phyloP scores from a whole-genome alignment of 192 early-diverging fungal genomes.

The Backusella sp. region DNA sequence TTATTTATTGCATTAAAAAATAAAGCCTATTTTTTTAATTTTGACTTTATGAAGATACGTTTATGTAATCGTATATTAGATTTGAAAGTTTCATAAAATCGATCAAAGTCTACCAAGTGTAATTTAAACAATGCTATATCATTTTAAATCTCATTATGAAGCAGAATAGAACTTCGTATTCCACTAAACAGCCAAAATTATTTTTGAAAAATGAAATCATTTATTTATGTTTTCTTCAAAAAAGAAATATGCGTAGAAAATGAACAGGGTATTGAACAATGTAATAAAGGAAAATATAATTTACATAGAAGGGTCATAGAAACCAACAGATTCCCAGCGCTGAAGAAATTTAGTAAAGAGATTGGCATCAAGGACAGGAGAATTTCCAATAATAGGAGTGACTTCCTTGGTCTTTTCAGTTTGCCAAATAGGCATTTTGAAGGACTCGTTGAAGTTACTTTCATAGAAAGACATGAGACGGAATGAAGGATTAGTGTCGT shows the following conservation, averaged over 20 bases:
- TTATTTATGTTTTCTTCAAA: not conserved
- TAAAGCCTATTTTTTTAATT: no score
- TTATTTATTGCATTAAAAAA: no score
- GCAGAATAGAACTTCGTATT: no score
- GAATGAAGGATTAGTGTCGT: constrained; percentile 32
- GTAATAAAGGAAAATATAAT: not conserved
- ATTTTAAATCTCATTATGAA: no score
- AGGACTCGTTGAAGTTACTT: not conserved
- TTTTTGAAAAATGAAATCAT: not conserved
- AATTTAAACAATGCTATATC: no score
- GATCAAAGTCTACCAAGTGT: no score
- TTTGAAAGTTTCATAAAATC: no score
- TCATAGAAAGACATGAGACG: constrained; percentile 25
- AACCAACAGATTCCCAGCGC: constrained; percentile 13
- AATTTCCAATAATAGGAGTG: not conserved
- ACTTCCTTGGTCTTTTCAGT: constrained; percentile 12
- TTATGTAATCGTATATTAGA: no score
- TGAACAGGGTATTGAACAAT: not conserved
- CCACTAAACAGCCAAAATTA: no score
- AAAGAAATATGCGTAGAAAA: not conserved
- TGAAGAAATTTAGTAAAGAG: constrained; percentile 3
- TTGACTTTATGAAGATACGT: no score
- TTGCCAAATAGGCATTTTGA: constrained; percentile 21
- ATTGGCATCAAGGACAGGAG: constrained; percentile 1
- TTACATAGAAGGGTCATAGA: constrained; percentile 11